phyloP scores from a whole-genome alignment of 2,329 filamentous ascomycete genomes.

The Sporothrix brasiliensis region DNA sequence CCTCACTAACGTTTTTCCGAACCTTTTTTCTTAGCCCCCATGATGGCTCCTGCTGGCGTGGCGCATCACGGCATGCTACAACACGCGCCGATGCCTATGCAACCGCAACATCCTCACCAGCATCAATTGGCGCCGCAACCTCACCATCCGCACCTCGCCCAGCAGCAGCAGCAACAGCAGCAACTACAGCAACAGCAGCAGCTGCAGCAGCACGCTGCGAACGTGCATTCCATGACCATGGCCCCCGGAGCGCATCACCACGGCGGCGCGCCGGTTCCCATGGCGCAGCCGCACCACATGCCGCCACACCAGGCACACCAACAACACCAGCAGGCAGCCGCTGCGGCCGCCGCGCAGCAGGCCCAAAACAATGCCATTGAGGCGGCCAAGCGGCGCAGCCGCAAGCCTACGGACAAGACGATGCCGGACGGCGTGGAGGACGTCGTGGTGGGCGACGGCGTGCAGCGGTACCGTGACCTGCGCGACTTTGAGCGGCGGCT shows the following conservation, averaged over 20 bases:
- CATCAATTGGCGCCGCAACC: conserved; percentile 22
- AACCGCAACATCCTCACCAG: conserved; percentile 25
- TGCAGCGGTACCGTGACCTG: conserved; percentile 78
- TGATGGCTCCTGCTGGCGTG: conserved; percentile 33
- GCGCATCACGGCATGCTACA: conserved; percentile 32
- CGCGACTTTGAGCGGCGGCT: conserved; percentile 84
- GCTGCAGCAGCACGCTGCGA: conserved; percentile 24
- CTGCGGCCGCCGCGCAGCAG: conserved; percentile 56
- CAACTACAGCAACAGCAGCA: conserved; percentile 20
- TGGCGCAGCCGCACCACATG: conserved; percentile 29
- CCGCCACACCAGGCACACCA: conserved; percentile 48
- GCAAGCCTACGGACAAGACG: conserved; percentile 92
- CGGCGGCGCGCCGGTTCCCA: conserved; percentile 27
- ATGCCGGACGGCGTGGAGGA: conserved; percentile 89
- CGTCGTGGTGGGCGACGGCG: conserved; percentile 78
- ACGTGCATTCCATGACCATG: conserved; percentile 30
- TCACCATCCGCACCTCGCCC: neutral
- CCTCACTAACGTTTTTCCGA: conserved; percentile 30
- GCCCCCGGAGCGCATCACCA: conserved; percentile 28
- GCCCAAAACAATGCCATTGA: conserved; percentile 61
- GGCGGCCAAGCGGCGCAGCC: conserved; percentile 75
- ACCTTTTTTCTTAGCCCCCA: conserved; percentile 27
- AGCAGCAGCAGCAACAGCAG: conserved; percentile 22
- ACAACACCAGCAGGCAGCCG: conserved; percentile 42
- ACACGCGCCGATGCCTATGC: conserved; percentile 30